Base-by-base conservation (phyloP, 73 alveolate genomes). In the Paramecium pentaurelia region DNA sequence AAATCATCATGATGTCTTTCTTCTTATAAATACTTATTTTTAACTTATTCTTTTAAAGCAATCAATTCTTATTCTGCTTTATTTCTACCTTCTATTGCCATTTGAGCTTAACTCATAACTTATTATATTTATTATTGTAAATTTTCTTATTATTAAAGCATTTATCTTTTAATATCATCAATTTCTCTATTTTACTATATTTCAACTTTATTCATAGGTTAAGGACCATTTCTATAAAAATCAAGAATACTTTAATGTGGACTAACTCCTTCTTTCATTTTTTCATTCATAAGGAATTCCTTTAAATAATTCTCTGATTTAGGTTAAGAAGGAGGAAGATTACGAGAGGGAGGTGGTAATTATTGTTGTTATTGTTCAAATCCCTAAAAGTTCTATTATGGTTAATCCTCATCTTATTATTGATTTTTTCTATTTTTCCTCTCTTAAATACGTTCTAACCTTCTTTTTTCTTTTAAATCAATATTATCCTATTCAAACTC, bases 1-100 rank as follows among this genome's bases (percentile, higher is more conserved):
- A 77, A 77, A 77, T 77, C 89, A 20, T 77, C 89, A 77, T 77
- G 89, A 77, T 77, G 89, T 44, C 49, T 77, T 40, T 77, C 89
- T 77, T 77, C 89, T 77, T 77, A 44, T 27, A 77, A 18, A 30
- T 77, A 77, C 22, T 77, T 77, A 42, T 77, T 77, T 77, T 77
- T 38, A 18, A 77, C 89, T 77, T 77, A 38, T n/a, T 77, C 40
- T 77, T 77, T 77, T 40, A 77, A 14, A 18, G 32, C 18, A 16
- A 77, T 37, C n/a, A 77, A 77, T 38, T 77, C 89, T n/a, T 77
- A 40, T 40, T 77, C 89, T 38, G 89, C 89, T 38, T 44, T 77
- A 77, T 77, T 77, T 77, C 89, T 77, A 20, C 89, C 71, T 22
- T 77, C 89, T 8, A 77, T 77, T 16, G 89, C 89, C 49, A 27